A percentile compares a stretch with the other conserved stretches of the same genome.
These are phyloP conservation scores for Henckelia pumila DNA, from an alignment of 257 asterid species.

Conservation along the genomic window DNA sequence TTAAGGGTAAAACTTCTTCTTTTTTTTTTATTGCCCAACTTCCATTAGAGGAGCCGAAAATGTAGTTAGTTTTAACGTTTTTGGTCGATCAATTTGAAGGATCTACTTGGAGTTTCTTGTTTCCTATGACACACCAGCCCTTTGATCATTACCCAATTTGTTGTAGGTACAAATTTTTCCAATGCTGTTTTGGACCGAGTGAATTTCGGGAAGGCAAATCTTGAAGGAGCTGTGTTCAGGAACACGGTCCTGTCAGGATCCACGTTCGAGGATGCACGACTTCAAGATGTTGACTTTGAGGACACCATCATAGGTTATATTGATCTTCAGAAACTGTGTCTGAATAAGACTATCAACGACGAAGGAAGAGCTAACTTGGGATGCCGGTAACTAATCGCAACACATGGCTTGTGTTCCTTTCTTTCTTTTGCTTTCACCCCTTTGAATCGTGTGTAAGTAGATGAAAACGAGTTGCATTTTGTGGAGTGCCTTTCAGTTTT, in stretches of 20 bases:
- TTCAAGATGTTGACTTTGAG: conserved; percentile 77
- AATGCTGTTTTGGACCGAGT: conserved; percentile 97
- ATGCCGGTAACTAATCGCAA: conserved; percentile 46
- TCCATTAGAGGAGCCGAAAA: background rate
- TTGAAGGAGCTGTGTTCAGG: conserved; percentile 74
- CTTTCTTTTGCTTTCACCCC: background rate
- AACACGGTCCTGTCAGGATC: conserved; percentile 90
- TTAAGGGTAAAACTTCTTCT: conserved; percentile 49
- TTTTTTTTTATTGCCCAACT: background rate
- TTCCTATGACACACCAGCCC: too few species aligned
- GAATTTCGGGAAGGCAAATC: conserved; percentile 74
- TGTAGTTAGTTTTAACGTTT: background rate
- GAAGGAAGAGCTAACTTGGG: conserved; percentile 76
- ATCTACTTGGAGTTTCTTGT: background rate
- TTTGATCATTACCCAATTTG: background rate
- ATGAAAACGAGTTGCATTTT: background rate
- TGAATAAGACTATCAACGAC: conserved; percentile 59
- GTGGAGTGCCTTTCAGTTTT: background rate
- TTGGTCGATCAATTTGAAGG: background rate
- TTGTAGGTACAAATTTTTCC: conserved; percentile 76
- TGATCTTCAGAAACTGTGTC: conserved; percentile 87
- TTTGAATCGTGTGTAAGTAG: conserved; percentile 1
- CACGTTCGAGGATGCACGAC: conserved; percentile 71
- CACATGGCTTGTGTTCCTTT: conserved; percentile 21
- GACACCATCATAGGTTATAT: conserved; percentile 87